Conservation (phyloP, 139 green algal species). For the Raphidocelis subcapitata region DNA sequence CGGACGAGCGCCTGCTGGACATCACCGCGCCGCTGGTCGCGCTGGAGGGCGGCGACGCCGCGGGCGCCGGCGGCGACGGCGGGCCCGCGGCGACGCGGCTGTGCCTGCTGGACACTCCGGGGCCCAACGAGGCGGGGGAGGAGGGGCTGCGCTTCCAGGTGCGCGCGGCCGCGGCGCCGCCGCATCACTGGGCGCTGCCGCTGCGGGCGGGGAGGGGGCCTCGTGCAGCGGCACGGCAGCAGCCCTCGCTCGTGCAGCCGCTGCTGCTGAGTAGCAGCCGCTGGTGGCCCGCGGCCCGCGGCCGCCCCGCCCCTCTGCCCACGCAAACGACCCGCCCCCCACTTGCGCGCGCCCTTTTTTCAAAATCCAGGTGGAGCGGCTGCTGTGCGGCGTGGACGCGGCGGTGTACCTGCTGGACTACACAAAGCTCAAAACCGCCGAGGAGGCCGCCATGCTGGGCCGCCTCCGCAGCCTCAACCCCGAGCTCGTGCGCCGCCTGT, state of each 20-base stretch:
- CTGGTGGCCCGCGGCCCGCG: too few relatives aligned
- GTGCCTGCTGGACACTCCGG: constrained; percentile 68
- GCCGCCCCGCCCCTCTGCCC: too few relatives aligned
- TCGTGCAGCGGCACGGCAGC: too few relatives aligned
- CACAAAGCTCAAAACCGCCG: constrained; percentile 78
- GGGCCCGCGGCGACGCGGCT: constrained; percentile 22
- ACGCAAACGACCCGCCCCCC: too few relatives aligned
- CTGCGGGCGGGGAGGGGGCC: too few relatives aligned
- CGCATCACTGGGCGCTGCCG: too few relatives aligned
- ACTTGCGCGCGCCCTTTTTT: neutral
- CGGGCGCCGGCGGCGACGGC: neutral
- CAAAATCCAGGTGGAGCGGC: constrained; percentile 60
- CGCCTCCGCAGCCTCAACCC: constrained; percentile 68
- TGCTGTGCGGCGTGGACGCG: constrained; percentile 67
- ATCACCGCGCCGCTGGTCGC: constrained; percentile 42
- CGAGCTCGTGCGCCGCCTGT: constrained; percentile 54
- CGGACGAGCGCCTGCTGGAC: constrained; percentile 33
- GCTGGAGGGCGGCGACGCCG: constrained; percentile 18
- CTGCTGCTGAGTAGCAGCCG: too few relatives aligned
- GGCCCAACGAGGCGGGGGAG: constrained; percentile 75
- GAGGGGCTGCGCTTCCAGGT: constrained; percentile 62
- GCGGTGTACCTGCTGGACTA: constrained; percentile 79
- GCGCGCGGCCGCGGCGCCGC: too few relatives aligned
- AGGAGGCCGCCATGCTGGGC: constrained; percentile 63
- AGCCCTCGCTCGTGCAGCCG: too few relatives aligned